Percentiles rank a stretch among this genome's conserved stretches.
phyloP scores from a whole-genome alignment of 2,329 filamentous ascomycete species.

The Phialophora chinensis region DNA sequence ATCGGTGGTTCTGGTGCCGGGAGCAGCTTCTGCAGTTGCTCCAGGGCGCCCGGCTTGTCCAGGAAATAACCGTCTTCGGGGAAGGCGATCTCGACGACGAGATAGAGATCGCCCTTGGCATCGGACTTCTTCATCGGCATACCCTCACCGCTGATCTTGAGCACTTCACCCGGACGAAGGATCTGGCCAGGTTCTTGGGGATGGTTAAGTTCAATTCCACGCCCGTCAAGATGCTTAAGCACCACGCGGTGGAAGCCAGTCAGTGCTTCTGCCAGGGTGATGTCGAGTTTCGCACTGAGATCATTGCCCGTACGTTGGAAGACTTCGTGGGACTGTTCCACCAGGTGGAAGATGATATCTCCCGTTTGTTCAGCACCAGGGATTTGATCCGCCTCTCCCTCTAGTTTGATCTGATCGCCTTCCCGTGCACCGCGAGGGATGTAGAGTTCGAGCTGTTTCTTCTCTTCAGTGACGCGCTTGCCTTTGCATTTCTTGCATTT shows the following conservation, averaged over 20 bases:
- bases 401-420: slow-evolving; percentile 86
- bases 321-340: slow-evolving; percentile 78
- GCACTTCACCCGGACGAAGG: slow-evolving; percentile 78
- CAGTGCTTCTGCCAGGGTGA: slow-evolving; percentile 83
- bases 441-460: slow-evolving; percentile 95
- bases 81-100: slow-evolving; percentile 85
- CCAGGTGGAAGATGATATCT: slow-evolving; percentile 87
- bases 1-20: slow-evolving; percentile 69
- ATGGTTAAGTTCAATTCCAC: slow-evolving; percentile 82
- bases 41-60: slow-evolving; percentile 64
- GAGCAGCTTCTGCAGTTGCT: slow-evolving; percentile 75
- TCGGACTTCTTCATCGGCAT: slow-evolving; percentile 94
- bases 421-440: slow-evolving; percentile 64
- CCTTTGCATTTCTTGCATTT: slow-evolving; percentile 99
- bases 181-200: slow-evolving; percentile 79
- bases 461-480: slow-evolving; percentile 81
- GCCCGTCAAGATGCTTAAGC: slow-evolving; percentile 88
- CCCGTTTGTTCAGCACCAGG: slow-evolving; percentile 82
- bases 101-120: slow-evolving; percentile 81
- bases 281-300: slow-evolving; percentile 77
- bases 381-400: slow-evolving; percentile 91
- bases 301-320: slow-evolving; percentile 87
- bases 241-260: slow-evolving; percentile 90
- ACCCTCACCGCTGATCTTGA: slow-evolving; percentile 87
- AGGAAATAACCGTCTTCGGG: slow-evolving; percentile 84